Evolutionary conservation across 345 rosid species (phyloP), one percentile per base, ranked within the genome.

Genomic region (Combretum micranthum): DNA sequence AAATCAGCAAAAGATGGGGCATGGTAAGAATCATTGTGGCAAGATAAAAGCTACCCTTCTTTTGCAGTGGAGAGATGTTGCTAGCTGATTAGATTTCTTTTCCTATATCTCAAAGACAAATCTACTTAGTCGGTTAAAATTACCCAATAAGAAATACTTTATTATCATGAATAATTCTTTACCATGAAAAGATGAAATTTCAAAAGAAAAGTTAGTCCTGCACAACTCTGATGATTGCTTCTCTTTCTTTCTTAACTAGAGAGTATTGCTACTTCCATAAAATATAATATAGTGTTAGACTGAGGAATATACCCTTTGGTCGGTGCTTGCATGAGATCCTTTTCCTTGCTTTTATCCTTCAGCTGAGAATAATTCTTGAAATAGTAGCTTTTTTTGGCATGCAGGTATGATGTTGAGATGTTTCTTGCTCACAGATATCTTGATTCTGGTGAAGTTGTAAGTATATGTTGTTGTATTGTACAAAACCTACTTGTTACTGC

Each of bases 1-100:
- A 76, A 64, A 52, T 85, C 92, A 64, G 78, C 81, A 20, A 85
- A 80, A 76, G 92, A 85, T 56, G 83, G 77, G 48, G 92, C 92
- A 59, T 85, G 92, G 92, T 80, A 67, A 68, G 77, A 47, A 50
- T 50, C 51, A 20, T 20, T 5, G 7, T 56, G 55, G 18, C 42
- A 53, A 46, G 39, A 15, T 8, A 42, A 50, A 37, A 15, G 39
- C 4, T 46, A 13, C 53, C 20, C 23, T 50, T 11, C 53, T 50
- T 26, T 20, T 12, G 13, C n/a, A 15, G n/a, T 52, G 37, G 43
- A 15, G 18, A 49, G 52, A 49, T 20, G 20, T 18, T 32, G 16
- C 45, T 8, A 47, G 9, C 22, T n/a, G 26, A 17, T 57, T 44
- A 13, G 23, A 22, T 20, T 47, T 17, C 32, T 58, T 47, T 5